Evolutionary conservation across 768 basidiomycete species (phyloP).

Genomic region (Daedaleopsis nitida): DNA sequence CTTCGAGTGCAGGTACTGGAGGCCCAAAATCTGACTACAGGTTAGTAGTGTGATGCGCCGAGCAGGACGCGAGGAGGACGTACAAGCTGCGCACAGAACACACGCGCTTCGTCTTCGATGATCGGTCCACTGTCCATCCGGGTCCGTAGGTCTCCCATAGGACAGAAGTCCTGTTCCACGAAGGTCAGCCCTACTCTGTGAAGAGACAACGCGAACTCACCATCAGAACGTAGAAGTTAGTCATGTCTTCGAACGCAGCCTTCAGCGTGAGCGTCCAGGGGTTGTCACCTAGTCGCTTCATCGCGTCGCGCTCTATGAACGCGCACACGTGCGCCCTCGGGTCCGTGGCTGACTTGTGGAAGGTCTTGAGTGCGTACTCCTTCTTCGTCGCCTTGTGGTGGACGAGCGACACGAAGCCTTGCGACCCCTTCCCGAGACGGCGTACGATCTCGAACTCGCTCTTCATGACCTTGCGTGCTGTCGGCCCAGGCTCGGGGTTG

Average conservation of each 20-base stretch:
- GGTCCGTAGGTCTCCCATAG: neutral
- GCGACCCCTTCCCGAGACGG: slow-evolving; percentile 18
- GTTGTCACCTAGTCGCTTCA: slow-evolving; percentile 6
- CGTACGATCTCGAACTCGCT: slow-evolving; percentile 18
- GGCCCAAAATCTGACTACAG: slow-evolving; percentile 13
- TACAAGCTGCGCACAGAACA: slow-evolving; percentile 22
- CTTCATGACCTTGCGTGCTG: neutral
- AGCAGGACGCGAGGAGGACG: neutral
- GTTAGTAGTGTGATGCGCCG: neutral
- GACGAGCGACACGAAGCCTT: slow-evolving; percentile 21
- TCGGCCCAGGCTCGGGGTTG: neutral
- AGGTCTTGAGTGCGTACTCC: slow-evolving; percentile 21
- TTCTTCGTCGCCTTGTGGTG: slow-evolving; percentile 8
- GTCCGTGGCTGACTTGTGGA: slow-evolving; percentile 11
- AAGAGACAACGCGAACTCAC: neutral
- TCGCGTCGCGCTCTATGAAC: slow-evolving; percentile 7
- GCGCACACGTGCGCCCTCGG: neutral
- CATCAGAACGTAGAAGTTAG: slow-evolving; percentile 11
- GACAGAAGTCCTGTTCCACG: neutral
- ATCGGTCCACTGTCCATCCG: neutral
- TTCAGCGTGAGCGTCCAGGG: slow-evolving; percentile 6
- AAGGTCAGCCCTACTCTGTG: neutral
- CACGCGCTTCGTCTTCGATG: neutral
- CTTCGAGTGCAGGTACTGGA: slow-evolving; percentile 19
- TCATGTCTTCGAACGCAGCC: slow-evolving; percentile 15